Evolutionary conservation across 352 stramenopile species (phyloP).

Genomic region (Phytophthora quininea): DNA sequence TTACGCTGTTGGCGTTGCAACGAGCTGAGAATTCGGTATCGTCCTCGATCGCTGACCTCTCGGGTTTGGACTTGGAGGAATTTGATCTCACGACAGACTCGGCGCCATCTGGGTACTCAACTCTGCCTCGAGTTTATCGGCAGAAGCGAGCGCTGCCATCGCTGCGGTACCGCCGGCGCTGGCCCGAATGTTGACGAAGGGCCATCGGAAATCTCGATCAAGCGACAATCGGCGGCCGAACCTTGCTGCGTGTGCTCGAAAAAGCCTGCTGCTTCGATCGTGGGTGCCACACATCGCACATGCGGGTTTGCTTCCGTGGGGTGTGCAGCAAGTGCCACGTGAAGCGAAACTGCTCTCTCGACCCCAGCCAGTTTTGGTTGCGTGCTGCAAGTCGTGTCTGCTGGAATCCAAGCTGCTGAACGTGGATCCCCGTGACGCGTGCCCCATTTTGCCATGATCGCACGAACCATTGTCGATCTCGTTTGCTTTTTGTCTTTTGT

Average conservation of each 20-base stretch:
- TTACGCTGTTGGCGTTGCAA: constrained; percentile 44
- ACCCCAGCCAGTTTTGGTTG: constrained; percentile 40
- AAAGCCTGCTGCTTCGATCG: constrained; percentile 28
- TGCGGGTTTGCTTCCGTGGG: constrained; percentile 45
- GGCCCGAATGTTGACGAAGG: constrained; percentile 21
- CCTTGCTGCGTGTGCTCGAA: constrained; percentile 34
- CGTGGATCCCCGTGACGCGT: constrained; percentile 52
- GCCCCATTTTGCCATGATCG: constrained; percentile 31
- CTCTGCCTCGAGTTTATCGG: constrained; percentile 20
- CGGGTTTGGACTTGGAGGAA: constrained; percentile 19
- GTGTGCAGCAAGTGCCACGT: constrained; percentile 62
- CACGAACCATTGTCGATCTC: neutral
- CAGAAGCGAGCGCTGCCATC: constrained; percentile 11
- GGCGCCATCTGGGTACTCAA: constrained; percentile 11
- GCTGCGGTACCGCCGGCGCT: constrained; percentile 14
- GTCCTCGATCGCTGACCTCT: constrained; percentile 20
- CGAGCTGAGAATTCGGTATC: constrained; percentile 13
- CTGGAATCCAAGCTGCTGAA: constrained; percentile 40
- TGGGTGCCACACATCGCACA: constrained; percentile 26
- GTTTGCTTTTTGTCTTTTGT: neutral
- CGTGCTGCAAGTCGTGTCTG: constrained; percentile 62
- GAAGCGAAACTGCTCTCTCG: constrained; percentile 46
- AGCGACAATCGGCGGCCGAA: constrained; percentile 23
- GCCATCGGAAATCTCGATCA: constrained; percentile 19
- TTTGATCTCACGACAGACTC: constrained; percentile 15